Evolutionary conservation across 2,329 filamentous ascomycete species (phyloP), one percentile per base, ranked within the genome.

Genomic region (Ceratocystis harringtonii): DNA sequence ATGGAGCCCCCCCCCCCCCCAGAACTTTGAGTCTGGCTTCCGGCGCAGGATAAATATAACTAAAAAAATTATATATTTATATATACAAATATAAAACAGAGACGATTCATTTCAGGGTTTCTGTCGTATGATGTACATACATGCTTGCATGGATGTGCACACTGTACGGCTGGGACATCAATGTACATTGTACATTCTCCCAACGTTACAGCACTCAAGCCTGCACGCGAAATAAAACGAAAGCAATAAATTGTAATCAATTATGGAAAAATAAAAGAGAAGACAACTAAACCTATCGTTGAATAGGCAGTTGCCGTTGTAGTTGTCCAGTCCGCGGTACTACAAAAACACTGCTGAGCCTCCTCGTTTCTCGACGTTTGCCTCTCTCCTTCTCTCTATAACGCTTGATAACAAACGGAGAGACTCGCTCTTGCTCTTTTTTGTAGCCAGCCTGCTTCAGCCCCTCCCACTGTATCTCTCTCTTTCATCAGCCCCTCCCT

Each of bases 51-150:
- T 6, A 32, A 15, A 1, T n/a, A n/a, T n/a, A n/a, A n/a, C n/a
- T n/a, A 55, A n/a, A 30, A 55, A 55, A 12, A 5, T n/a, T n/a
- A n/a, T n/a, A n/a, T n/a, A n/a, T n/a, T n/a, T n/a, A n/a, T n/a
- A n/a, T n/a, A n/a, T n/a, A n/a, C n/a, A 10, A 55, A 12, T 25
- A 17, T 7, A 32, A 32, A 32, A 32, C 7, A 8, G 17, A n/a
- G 4, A 22, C n/a, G 8, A 22, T n/a, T 57, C 3, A 30, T 8
- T 28, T 12, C 50, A 57, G 22, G 8, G 19, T 32, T 30, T 22
- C 12, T 57, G 50, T 57, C 50, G 50, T 57, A 57, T 57, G 25
- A 57, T 57, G 25, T 30, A 57, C 50, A 55, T 55, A 30, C 50
- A 55, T 50, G 45, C 17, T 2, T 50, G 19, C 5, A 57, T 57